phyloP scores from a whole-genome alignment of 2,329 filamentous ascomycete genomes.

The Coniosporium tulheliwenetii region DNA sequence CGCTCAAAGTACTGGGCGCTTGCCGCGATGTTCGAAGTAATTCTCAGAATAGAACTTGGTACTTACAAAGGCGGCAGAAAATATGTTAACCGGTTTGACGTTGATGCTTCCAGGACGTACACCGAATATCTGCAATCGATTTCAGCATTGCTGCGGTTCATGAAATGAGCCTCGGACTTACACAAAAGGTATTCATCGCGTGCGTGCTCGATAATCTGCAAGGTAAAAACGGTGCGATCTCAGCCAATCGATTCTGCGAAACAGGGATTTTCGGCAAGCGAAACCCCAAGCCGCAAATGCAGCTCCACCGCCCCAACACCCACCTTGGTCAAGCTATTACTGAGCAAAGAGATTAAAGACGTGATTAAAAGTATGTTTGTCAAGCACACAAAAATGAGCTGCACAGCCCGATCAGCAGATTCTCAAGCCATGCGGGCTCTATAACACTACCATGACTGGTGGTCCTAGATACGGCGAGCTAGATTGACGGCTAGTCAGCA shows the following conservation, averaged over 20 bases:
- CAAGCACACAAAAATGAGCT: conserved; percentile 59
- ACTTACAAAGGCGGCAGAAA: conserved; percentile 32
- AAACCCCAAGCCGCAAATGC: background rate
- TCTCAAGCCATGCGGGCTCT: conserved; percentile 4
- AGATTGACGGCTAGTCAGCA: no score
- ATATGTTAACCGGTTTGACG: conserved; percentile 31
- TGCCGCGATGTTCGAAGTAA: background rate
- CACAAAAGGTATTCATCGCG: conserved; percentile 63
- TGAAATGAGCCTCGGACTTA: conserved; percentile 26
- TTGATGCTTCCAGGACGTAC: conserved; percentile 37
- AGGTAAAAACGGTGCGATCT: conserved; percentile 5
- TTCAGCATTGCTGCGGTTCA: conserved; percentile 37
- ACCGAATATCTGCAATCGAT: conserved; percentile 37
- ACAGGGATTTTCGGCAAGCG: conserved; percentile 8
- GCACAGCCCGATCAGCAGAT: conserved; percentile 12
- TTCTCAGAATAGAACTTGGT: background rate
- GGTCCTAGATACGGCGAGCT: conserved; percentile 34
- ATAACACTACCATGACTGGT: conserved; percentile 30
- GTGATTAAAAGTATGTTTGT: conserved; percentile 69
- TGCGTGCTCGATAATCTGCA: conserved; percentile 43
- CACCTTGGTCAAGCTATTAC: conserved; percentile 53
- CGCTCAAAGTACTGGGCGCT: background rate
- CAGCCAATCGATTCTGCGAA: conserved; percentile 15
- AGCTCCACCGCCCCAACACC: conserved; percentile 11
- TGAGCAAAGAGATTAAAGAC: conserved; percentile 62